Evolutionary conservation across 352 stramenopile genomes (phyloP).

Genomic region (Globisporangium recalcitrans): DNA sequence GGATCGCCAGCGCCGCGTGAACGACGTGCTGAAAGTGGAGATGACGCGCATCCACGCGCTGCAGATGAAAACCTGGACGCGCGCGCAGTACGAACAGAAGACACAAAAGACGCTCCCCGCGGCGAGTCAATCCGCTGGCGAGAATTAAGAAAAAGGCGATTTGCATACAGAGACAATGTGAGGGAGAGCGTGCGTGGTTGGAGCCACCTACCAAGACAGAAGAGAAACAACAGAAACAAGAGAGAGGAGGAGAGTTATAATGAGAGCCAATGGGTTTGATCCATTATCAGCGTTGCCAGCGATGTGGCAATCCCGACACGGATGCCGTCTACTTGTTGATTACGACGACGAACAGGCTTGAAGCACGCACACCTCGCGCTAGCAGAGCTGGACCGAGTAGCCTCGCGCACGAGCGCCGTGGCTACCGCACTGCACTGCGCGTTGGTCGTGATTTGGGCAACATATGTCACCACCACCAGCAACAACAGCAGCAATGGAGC

Average conservation of each 20-base stretch:
- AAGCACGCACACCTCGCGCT: neutral
- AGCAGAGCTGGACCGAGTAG: too few species aligned
- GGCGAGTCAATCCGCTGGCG: slow-evolving; percentile 38
- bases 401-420: too few species aligned
- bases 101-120: slow-evolving; percentile 50
- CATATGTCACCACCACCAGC: too few species aligned
- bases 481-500: too few species aligned
- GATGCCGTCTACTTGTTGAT: neutral
- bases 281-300: neutral
- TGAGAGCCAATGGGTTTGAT: neutral
- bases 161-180: neutral
- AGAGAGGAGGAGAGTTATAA: slow-evolving; percentile 2
- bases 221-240: neutral
- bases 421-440: too few species aligned
- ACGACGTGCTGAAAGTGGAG: slow-evolving; percentile 77
- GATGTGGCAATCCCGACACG: neutral
- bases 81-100: slow-evolving; percentile 77
- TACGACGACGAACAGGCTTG: neutral
- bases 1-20: slow-evolving; percentile 71
- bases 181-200: neutral
- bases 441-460: too few species aligned
- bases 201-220: neutral
- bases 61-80: slow-evolving; percentile 86
- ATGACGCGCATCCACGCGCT: slow-evolving; percentile 83
- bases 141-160: slow-evolving; percentile 34